Percentiles rank a stretch among this genome's conserved stretches.
These are phyloP conservation scores for Gelatoporia subvermispora DNA, from an alignment of 768 basidiomycete species.

Conservation along the genomic window DNA sequence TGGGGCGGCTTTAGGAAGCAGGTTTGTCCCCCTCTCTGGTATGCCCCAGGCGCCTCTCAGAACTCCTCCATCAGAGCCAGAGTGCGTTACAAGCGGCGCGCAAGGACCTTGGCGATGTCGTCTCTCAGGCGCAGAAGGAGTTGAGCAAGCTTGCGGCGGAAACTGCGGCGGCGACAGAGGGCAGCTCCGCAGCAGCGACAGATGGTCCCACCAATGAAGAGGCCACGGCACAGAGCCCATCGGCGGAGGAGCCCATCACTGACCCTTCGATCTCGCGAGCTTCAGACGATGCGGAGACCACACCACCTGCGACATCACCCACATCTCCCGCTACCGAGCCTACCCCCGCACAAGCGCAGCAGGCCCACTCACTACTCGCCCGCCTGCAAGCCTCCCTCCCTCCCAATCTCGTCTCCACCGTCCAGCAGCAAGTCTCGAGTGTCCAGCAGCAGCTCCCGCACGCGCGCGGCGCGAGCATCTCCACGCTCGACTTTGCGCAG, in stretches of 20 bases:
- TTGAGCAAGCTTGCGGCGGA: slow-evolving; percentile 54
- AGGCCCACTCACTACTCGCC: slow-evolving; percentile 49
- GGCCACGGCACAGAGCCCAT: not conserved
- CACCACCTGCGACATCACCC: slow-evolving; percentile 1
- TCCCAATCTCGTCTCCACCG: slow-evolving; percentile 63
- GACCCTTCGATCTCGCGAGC: not conserved
- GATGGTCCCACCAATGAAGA: slow-evolving; percentile 3
- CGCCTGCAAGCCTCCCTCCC: slow-evolving; percentile 73
- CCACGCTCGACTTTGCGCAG: slow-evolving; percentile 61
- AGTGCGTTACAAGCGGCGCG: slow-evolving; percentile 61
- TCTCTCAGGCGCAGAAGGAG: slow-evolving; percentile 76
- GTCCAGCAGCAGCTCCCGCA: slow-evolving; percentile 43
- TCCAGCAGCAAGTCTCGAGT: slow-evolving; percentile 59
- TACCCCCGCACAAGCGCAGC: slow-evolving; percentile 6
- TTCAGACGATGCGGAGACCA: not conserved
- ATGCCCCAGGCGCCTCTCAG: not conserved
- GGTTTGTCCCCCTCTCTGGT: slow-evolving; percentile 36
- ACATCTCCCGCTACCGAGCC: slow-evolving; percentile 6
- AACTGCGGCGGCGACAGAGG: slow-evolving; percentile 9
- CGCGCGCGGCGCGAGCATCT: slow-evolving; percentile 37
- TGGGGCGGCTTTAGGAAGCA: slow-evolving; percentile 93
- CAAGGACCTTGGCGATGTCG: slow-evolving; percentile 68
- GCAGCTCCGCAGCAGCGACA: not conserved
- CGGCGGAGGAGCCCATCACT: slow-evolving; percentile 2
- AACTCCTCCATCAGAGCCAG: slow-evolving; percentile 50